A percentile compares a stretch with the other conserved stretches of the same genome.
Evolutionary conservation across 371 early-diverging fungal genomes (phyloP).

Genomic region (Fennellomyces sp.): DNA sequence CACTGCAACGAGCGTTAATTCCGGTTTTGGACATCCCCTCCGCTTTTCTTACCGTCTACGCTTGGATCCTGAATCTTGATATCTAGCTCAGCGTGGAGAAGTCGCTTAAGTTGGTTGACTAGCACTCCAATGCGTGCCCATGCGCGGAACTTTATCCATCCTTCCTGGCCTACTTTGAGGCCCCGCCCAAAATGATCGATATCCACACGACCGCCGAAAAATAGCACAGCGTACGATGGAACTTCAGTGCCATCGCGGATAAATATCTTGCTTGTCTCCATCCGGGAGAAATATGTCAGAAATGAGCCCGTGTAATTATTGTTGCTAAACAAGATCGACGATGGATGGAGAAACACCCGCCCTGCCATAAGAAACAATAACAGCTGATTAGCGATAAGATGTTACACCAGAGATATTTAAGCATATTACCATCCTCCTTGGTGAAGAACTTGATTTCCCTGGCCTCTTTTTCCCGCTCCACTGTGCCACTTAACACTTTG

Average conservation of each 20-base stretch:
- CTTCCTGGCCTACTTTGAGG: conserved; percentile 57
- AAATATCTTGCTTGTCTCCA: conserved; percentile 74
- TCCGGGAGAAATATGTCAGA: conserved; percentile 70
- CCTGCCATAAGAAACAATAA: conserved; percentile 27
- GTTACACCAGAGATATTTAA: background rate
- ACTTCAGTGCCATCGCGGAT: conserved; percentile 77
- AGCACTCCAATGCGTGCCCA: conserved; percentile 84
- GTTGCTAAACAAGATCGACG: conserved; percentile 66
- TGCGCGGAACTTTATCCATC: conserved; percentile 70
- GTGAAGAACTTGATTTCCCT: conserved; percentile 73
- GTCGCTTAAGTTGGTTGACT: conserved; percentile 70
- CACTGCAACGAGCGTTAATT: conserved; percentile 22
- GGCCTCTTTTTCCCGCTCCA: conserved; percentile 75
- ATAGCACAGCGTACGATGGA: conserved; percentile 68
- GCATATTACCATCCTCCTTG: conserved; percentile 52
- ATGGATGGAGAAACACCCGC: conserved; percentile 82
- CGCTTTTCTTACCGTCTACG: conserved; percentile 42
- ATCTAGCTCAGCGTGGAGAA: conserved; percentile 70
- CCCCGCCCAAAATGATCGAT: conserved; percentile 75
- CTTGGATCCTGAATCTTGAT: conserved; percentile 74
- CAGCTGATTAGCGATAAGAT: background rate
- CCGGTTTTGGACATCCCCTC: background rate
- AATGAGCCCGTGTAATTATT: conserved; percentile 62
- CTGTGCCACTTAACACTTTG: conserved; percentile 71
- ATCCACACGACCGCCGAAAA: conserved; percentile 72